These are phyloP conservation scores for Suhomyces bribrorum DNA, from an alignment of 1,139 yeast species.

Conservation along the genomic window DNA sequence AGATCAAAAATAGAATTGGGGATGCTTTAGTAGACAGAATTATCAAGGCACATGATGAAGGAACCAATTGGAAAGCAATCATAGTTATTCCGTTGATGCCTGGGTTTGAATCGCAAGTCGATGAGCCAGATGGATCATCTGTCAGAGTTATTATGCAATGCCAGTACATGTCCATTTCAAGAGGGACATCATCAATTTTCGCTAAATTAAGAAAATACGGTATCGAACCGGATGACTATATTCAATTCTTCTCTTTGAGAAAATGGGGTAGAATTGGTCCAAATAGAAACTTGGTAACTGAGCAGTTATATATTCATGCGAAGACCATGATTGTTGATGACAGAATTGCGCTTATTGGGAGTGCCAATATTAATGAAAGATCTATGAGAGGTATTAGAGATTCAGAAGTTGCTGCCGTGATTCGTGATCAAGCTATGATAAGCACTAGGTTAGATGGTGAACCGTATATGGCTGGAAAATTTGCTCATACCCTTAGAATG, in stretches of 20 bases:
- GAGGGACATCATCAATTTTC: slow-evolving; percentile 89
- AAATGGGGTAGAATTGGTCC: slow-evolving; percentile 96
- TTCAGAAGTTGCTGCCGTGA: slow-evolving; percentile 88
- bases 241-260: slow-evolving; percentile 86
- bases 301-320: slow-evolving; percentile 92
- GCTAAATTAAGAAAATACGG: slow-evolving; percentile 78
- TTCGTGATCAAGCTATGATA: slow-evolving; percentile 79
- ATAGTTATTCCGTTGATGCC: slow-evolving; percentile 96
- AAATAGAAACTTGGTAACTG: slow-evolving; percentile 73
- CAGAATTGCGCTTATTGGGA: slow-evolving; percentile 87
- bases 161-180: slow-evolving; percentile 88
- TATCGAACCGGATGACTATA: slow-evolving; percentile 86
- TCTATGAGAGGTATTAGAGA: slow-evolving; percentile 93
- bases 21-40: slow-evolving; percentile 96
- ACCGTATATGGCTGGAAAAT: slow-evolving; percentile 78
- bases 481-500: slow-evolving; percentile 86
- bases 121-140: slow-evolving; percentile 89
- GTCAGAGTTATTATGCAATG: slow-evolving; percentile 96
- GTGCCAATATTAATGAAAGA: slow-evolving; percentile 94
- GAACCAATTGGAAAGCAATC: slow-evolving; percentile 84
- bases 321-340: slow-evolving; percentile 94
- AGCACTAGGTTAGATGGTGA: slow-evolving; percentile 79
- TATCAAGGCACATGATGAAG: slow-evolving; percentile 78
- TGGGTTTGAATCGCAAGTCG: slow-evolving; percentile 93
- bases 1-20: slow-evolving; percentile 86